phyloP scores from a whole-genome alignment of 2,329 filamentous ascomycete genomes.

The Periconia sp. region DNA sequence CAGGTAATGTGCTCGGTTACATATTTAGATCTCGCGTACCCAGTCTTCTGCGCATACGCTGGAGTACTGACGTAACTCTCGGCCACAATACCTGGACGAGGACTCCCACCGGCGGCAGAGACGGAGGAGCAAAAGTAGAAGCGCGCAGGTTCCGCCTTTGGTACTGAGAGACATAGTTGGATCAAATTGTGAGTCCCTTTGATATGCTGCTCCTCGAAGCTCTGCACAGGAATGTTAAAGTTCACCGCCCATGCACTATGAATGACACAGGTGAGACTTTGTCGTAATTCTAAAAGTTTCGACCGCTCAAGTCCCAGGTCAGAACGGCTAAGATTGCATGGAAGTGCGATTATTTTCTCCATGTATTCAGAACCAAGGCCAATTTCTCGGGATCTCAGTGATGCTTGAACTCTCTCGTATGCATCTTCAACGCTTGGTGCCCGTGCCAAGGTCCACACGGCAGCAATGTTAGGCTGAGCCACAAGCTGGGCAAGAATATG shows the following conservation, averaged over 20 bases:
- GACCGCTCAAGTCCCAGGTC: slow-evolving; percentile 48
- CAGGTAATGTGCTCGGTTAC: slow-evolving; percentile 56
- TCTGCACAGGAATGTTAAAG: slow-evolving; percentile 60
- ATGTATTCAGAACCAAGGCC: too few species aligned
- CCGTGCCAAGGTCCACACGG: slow-evolving; percentile 61
- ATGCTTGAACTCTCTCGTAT: slow-evolving; percentile 43
- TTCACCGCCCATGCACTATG: slow-evolving; percentile 64
- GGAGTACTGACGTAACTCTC: slow-evolving; percentile 48
- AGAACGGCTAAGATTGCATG: slow-evolving; percentile 48
- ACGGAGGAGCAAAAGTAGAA: slow-evolving; percentile 57
- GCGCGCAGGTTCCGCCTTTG: slow-evolving; percentile 41
- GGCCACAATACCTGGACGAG: slow-evolving; percentile 38
- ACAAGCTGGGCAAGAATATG: slow-evolving; percentile 57
- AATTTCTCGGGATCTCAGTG: slow-evolving; percentile 45
- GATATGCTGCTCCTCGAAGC: slow-evolving; percentile 57
- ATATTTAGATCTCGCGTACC: slow-evolving; percentile 59
- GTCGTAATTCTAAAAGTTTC: slow-evolving; percentile 20
- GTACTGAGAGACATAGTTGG: slow-evolving; percentile 36
- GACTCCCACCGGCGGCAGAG: slow-evolving; percentile 49
- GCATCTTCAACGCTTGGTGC: slow-evolving; percentile 46
- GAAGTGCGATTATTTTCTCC: slow-evolving; percentile 44
- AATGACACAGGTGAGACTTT: slow-evolving; percentile 51
- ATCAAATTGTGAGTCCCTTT: slow-evolving; percentile 54
- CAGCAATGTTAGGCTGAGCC: slow-evolving; percentile 30
- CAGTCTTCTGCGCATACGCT: slow-evolving; percentile 55